Conservation (phyloP, 305 asterid genomes). For the Rubia occidens region DNA sequence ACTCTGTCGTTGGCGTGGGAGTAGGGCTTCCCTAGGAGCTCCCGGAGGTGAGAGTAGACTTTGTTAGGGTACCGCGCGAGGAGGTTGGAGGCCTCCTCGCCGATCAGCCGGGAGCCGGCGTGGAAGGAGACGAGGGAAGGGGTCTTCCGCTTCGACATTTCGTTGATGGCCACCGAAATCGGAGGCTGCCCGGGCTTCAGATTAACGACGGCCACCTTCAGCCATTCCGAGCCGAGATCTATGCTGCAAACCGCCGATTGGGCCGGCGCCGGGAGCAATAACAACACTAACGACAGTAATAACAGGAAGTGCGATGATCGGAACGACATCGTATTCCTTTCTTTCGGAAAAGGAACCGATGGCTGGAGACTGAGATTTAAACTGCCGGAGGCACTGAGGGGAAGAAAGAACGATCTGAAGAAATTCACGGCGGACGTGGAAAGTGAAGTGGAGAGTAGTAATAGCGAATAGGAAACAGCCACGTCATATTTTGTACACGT, state of each 20-base stretch:
- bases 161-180: conserved; percentile 87
- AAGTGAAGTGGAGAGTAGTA: conserved; percentile 1
- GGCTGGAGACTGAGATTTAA: neutral
- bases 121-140: conserved; percentile 78
- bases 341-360: conserved; percentile 2
- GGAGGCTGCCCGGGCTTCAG: conserved; percentile 92
- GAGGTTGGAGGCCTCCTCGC: conserved; percentile 78
- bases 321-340: conserved; percentile 22
- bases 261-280: conserved; percentile 31
- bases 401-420: neutral
- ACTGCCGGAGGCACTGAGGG: conserved; percentile 16
- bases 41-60: conserved; percentile 65
- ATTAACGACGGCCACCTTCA: conserved; percentile 89
- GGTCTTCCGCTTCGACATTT: conserved; percentile 92
- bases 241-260: conserved; percentile 90
- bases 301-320: conserved; percentile 27
- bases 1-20: conserved; percentile 20
- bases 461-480: conserved; percentile 30
- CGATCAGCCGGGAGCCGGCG: conserved; percentile 63
- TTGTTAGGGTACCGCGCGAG: conserved; percentile 79
- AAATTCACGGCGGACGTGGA: conserved; percentile 29
- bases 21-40: conserved; percentile 59
- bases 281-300: conserved; percentile 25
- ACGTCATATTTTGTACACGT: conserved; percentile 40
- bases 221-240: conserved; percentile 98